Conservation (phyloP, 257 asterid species). For the Penstemon davidsonii region DNA sequence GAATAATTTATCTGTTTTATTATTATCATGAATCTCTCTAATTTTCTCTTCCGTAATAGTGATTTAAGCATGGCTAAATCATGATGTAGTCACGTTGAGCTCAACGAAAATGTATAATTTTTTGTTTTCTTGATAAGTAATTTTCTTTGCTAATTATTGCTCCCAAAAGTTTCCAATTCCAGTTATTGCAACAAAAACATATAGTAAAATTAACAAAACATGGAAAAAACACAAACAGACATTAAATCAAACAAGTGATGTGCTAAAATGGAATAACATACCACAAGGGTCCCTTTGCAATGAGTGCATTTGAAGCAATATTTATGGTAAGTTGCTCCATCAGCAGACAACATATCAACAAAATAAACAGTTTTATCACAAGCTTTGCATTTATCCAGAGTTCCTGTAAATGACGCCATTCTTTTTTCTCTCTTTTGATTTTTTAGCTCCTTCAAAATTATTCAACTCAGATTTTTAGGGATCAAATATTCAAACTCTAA, state of each 20-base stretch:
- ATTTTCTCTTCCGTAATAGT: too few relatives aligned
- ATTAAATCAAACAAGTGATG: background rate
- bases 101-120: too few relatives aligned
- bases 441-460: conserved; percentile 4
- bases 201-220: background rate
- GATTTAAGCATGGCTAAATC: too few relatives aligned
- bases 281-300: conserved; percentile 64
- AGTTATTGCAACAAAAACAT: background rate
- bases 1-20: too few relatives aligned
- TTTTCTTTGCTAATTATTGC: too few relatives aligned
- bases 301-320: conserved; percentile 60
- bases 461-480: background rate
- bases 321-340: conserved; percentile 54
- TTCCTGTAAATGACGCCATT: conserved; percentile 53
- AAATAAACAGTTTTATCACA: conserved; percentile 59
- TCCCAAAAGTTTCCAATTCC: background rate
- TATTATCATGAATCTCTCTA: too few relatives aligned
- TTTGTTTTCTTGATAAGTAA: too few relatives aligned
- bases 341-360: conserved; percentile 61
- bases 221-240: background rate
- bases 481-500: background rate
- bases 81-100: too few relatives aligned
- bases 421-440: background rate
- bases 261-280: background rate
- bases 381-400: conserved; percentile 59